These are phyloP conservation scores for Cryptosporidium ubiquitum DNA, from an alignment of 169 alveolate species.

Conservation along the genomic window DNA sequence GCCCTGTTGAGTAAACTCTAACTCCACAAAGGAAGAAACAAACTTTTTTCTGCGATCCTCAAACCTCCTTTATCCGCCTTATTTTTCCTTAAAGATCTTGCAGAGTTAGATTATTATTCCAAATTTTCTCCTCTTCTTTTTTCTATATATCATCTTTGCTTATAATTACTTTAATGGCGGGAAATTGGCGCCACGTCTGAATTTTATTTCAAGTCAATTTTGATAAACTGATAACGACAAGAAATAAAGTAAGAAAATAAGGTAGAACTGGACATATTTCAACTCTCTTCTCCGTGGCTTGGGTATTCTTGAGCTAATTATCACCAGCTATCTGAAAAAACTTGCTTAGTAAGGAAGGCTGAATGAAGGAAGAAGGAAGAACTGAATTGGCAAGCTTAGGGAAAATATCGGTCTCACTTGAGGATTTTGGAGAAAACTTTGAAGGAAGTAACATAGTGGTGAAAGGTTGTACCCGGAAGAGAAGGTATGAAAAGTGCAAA, in stretches of 20 bases:
- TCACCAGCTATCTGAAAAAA: background rate
- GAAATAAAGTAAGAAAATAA: background rate
- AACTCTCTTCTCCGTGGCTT: background rate
- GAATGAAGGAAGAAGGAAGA: background rate
- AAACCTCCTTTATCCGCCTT: background rate
- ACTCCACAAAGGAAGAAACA: background rate
- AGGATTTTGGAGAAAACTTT: background rate
- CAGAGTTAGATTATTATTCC: background rate
- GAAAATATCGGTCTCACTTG: background rate
- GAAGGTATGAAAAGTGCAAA: conserved; percentile 44
- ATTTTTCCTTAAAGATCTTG: background rate
- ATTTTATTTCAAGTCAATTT: background rate
- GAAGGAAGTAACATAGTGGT: background rate
- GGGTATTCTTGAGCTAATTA: background rate
- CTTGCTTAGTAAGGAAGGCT: background rate
- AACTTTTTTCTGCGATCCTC: background rate
- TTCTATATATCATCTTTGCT: background rate
- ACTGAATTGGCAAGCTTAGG: background rate
- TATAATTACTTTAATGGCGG: background rate
- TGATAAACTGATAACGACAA: background rate
- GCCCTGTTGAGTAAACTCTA: background rate
- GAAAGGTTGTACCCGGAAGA: background rate
- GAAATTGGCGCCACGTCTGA: background rate
- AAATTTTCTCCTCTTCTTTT: background rate
- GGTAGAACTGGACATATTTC: background rate